phyloP scores from a whole-genome alignment of 2,329 filamentous ascomycete species.

The Ascochyta lentis region DNA sequence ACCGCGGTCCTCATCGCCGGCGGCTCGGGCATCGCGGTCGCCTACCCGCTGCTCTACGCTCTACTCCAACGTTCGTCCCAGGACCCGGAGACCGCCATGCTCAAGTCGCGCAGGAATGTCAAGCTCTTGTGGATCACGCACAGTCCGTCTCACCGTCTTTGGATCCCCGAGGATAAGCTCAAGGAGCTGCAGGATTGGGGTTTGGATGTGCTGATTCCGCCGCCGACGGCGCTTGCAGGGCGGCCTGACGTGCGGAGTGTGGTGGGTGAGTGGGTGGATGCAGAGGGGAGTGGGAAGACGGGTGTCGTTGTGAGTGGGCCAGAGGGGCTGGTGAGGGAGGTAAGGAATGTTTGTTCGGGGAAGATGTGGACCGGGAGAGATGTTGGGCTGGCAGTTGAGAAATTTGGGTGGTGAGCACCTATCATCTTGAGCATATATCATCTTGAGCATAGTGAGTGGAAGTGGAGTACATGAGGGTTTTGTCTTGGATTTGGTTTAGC shows the following conservation, averaged over 20 bases:
- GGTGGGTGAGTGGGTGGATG: conserved; percentile 49
- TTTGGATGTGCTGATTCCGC: conserved; percentile 61
- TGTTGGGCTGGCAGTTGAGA: conserved; percentile 66
- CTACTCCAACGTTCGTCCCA: conserved; percentile 43
- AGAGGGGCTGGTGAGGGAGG: conserved; percentile 65
- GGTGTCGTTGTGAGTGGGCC: conserved; percentile 68
- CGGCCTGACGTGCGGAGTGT: conserved; percentile 60
- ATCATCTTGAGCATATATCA: neutral
- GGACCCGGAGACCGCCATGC: conserved; percentile 4
- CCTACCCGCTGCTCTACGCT: conserved; percentile 66
- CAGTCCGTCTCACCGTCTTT: conserved; percentile 59
- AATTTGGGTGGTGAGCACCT: conserved; percentile 65
- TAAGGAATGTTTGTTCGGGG: conserved; percentile 64
- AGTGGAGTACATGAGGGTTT: neutral
- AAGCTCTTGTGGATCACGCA: conserved; percentile 67
- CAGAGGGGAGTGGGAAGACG: conserved; percentile 44
- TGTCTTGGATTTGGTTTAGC: neutral
- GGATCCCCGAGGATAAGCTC: conserved; percentile 60
- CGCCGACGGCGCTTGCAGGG: conserved; percentile 60
- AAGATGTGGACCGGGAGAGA: conserved; percentile 57
- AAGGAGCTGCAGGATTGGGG: conserved; percentile 59
- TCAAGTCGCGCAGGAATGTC: conserved; percentile 45
- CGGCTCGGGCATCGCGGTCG: conserved; percentile 70
- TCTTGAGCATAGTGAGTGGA: neutral
- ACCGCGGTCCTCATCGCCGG: conserved; percentile 65